Evolutionary conservation across 208 protist genomes (phyloP), one percentile per base, ranked within the genome.

Genomic region (Angomonas desouzai): DNA sequence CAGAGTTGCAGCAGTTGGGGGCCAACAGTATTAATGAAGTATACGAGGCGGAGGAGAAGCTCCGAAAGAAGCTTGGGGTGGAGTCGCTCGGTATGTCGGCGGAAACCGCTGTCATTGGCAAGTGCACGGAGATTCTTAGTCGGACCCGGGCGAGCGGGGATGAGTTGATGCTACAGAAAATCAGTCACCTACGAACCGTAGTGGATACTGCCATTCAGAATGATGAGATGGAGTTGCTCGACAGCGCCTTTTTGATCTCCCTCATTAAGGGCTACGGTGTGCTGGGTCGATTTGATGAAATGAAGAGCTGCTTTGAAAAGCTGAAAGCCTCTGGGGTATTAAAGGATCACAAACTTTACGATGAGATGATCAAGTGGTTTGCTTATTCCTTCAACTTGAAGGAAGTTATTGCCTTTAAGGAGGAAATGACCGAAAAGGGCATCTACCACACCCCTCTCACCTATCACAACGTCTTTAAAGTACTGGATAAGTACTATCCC

Each of bases 331-430:
- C 70, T 0, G 81, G 79, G 18, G 62, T 64, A 0, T 48, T 91
- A 22, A 83, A 80, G 48, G 85, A 94, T 45, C 77, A 91, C 62
- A 70, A 79, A 2, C 64, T 92, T 2, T 96, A 93, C 75, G 87
- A 94, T 62, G 91, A 96, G 67, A 90, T 94, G 85, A 69, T 96
- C 13, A 75, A 79, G 47, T 96, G 91, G 88, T 91, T 92, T 66
- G 81, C 88, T 4, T 73, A 89, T 58, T 57, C 80, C 28, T 86
- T 84, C 68, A 96, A 94, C 58, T 55, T 94, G 0, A 92, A 91
- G 51, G 88, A 94, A 30, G 91, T 92, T 23, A 85, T 96, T 34
- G 80, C 81, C 1, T 72, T 96, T 34, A 96, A 96, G 53, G 82
- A 94, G 51, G 80, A 93, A 60, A 96, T 96, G 91, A 80, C 72